Evolutionary conservation across 192 early-diverging fungal species (phyloP), one percentile per base, ranked within the genome.

Genomic region (Coemansia sp.): DNA sequence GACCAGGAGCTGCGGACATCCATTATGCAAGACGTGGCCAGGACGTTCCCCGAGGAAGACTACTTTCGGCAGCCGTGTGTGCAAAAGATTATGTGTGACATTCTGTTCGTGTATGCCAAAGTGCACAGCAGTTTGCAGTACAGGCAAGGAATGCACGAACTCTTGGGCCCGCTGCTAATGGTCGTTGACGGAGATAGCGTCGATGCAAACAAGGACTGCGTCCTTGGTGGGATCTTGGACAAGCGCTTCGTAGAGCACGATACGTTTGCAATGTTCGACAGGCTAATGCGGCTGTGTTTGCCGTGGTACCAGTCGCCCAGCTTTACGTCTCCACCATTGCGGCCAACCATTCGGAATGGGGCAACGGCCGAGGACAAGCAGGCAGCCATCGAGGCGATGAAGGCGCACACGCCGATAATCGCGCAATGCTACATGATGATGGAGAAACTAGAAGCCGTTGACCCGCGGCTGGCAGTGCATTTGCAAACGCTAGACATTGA

Each of bases 61-160:
- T 92, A 87, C 63, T 98, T 96, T 69, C 88, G 92, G 5, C 63
- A 69, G 24, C 59, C 81, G 24, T 71, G 73, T 1, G 88, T 90
- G 26, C 94, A 93, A 66, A 82, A 82, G 53, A 73, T 87, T 41
- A 74, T 98, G 82, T 75, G 85, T 2, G 90, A 92, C 65, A 89
- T 98, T 36, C 76, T 99, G 30, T 95, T 99, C 65, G 90, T 97
- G 34, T 96, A 94, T 72, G 92, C 92, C 77, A 95, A 95, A 70
- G 84, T 95, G 72, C 90, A 99, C 68, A 82, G 86, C 15, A 89
- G 89, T 35, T 85, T 97, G n/a, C 90, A 91, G 18, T 99, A 99
- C 79, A 88, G 97, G 44, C 97, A 99, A 73, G 97, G 97, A 33
- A 99, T 99, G 97, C 97, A 99, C 70, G 97, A 99, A 75, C 67